Base-by-base conservation (phyloP, 192 early-diverging fungal species). In the Dissophora ornata region DNA sequence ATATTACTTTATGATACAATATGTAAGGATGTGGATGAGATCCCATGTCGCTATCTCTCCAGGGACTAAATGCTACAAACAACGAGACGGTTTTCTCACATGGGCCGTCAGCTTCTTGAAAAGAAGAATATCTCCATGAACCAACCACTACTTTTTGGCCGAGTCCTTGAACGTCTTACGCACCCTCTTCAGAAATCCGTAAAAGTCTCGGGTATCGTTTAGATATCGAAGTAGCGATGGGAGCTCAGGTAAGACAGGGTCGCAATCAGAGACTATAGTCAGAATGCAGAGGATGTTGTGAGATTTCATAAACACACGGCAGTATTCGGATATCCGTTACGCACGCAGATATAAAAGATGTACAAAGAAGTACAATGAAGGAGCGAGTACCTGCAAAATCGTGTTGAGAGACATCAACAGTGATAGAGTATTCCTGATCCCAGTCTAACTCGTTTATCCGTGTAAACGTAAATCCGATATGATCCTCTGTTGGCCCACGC, bases 401-500 rank as follows among this genome's bases (percentile, higher is more conserved):
- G 44, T 79, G 74, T 48, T 80, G 80, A 33, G 84, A 81, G 51
- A 91, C 70, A 56, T 91, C 87, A 4, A 92, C 46, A 0, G 85
- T 84, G 33, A 92, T 80, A 6, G 79, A 59, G 58, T 81, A 89
- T 50, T 85, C 73, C 19, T 44, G 50, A 1, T 77, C 65, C 73
- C 84, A 80, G 24, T 91, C 85, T 8, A 77, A 63, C 15, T 86
- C 68, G 49, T 84, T 85, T 34, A 93, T 89, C 47, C 85, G 82
- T 4, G 90, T 90, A 52, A 90, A 93, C 2, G 85, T 74, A 77
- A 91, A 91, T 16, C 80, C 81, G 57, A 93, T 83, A 18, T 84
- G 56, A 40, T 90, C 85, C 38, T 66, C 81, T 78, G 63, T 33
- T 48, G 21, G 49, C 13, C 15, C 26, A n/a, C 6, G 26, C n/a